These are phyloP conservation scores for Cercospora sp. DNA, from an alignment of 2,329 filamentous ascomycete species.

Conservation along the genomic window DNA sequence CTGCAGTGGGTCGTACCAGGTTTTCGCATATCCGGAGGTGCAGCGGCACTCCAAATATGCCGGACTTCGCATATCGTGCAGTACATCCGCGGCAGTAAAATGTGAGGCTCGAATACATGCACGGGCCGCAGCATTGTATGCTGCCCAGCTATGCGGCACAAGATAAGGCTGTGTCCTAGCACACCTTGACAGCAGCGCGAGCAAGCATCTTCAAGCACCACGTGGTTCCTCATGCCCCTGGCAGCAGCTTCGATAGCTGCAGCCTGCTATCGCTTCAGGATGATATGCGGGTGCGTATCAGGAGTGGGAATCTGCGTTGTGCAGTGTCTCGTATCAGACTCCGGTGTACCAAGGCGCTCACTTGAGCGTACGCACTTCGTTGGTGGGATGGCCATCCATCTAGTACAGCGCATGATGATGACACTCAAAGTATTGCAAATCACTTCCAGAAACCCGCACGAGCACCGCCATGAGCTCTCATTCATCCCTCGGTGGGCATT, in stretches of 20 bases:
- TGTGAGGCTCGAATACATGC: background rate
- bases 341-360: background rate
- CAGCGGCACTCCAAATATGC: slow-evolving; percentile 7
- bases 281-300: background rate
- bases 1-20: background rate
- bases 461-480: background rate
- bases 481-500: background rate
- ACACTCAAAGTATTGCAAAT: background rate
- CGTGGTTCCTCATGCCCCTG: background rate
- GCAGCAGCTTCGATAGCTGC: background rate
- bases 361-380: background rate
- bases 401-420: background rate
- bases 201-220: background rate
- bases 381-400: background rate
- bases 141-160: background rate
- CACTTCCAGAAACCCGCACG: background rate
- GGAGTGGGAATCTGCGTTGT: background rate
- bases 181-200: background rate
- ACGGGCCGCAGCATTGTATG: background rate
- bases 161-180: background rate
- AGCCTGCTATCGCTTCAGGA: background rate
- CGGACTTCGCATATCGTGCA: slow-evolving; percentile 3
- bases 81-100: background rate
- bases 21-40: slow-evolving; percentile 3
- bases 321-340: background rate